These are phyloP conservation scores for Syzygium aqueum DNA, from an alignment of 345 rosid genomes.

Conservation along the genomic window DNA sequence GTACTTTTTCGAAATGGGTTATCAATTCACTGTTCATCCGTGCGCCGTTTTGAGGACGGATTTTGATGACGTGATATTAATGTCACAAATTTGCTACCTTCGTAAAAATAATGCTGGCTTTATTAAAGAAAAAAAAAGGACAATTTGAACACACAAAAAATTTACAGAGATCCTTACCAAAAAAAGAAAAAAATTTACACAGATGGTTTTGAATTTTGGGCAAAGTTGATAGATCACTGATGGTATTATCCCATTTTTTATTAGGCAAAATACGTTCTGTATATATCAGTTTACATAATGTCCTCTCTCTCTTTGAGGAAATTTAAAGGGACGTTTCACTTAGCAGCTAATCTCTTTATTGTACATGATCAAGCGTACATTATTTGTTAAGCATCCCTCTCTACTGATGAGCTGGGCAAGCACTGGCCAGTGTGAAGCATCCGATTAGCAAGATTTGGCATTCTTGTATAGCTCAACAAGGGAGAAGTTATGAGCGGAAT, in stretches of 20 bases:
- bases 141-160: no score
- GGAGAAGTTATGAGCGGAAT: conserved; percentile 26
- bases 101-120: no score
- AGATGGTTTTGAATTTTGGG: not conserved
- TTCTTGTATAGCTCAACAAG: conserved; percentile 29
- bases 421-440: not conserved
- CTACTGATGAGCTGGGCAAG: not conserved
- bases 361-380: not conserved
- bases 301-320: not conserved
- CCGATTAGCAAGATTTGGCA: not conserved
- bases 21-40: not conserved
- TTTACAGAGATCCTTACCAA: no score
- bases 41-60: not conserved
- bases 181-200: not conserved
- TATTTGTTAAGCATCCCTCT: not conserved
- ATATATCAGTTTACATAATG: not conserved
- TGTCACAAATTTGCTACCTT: no score
- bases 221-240: not conserved
- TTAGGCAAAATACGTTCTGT: not conserved
- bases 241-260: not conserved
- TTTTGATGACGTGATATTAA: not conserved
- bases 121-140: not conserved
- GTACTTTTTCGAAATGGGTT: not conserved
- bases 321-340: not conserved
- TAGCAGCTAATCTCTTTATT: not conserved